These are phyloP conservation scores for Daldinia caldariorum DNA, from an alignment of 495 filamentous ascomycete genomes.

Conservation along the genomic window DNA sequence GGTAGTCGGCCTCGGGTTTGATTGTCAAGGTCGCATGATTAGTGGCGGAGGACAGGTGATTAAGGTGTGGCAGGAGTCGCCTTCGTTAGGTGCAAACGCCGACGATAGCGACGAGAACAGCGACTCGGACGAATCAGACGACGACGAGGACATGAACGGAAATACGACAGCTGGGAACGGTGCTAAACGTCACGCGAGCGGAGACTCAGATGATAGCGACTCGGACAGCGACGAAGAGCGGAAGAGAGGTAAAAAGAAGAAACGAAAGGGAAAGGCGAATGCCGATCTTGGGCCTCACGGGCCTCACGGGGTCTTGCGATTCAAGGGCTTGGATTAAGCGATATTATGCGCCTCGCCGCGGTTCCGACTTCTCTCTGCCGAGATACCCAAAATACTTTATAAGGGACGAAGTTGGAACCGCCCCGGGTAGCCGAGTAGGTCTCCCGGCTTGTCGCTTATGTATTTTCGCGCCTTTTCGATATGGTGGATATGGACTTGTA, in stretches of 20 bases:
- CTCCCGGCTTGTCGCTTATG: too few relatives aligned
- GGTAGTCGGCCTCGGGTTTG: slow-evolving; percentile 80
- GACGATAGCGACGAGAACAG: slow-evolving; percentile 51
- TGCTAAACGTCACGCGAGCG: slow-evolving; percentile 58
- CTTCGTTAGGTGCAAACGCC: slow-evolving; percentile 52
- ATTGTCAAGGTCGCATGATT: slow-evolving; percentile 83
- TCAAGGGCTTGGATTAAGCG: slow-evolving; percentile 70
- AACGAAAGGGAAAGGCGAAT: slow-evolving; percentile 57
- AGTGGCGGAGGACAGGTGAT: slow-evolving; percentile 83
- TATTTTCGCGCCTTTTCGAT: too few relatives aligned
- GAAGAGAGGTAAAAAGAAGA: slow-evolving; percentile 55
- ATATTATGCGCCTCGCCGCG: neutral
- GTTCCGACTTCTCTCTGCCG: slow-evolving; percentile 18
- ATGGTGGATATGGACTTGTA: too few relatives aligned
- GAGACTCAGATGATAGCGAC: slow-evolving; percentile 50
- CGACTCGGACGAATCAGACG: slow-evolving; percentile 35
- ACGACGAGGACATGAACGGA: slow-evolving; percentile 50
- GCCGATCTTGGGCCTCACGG: slow-evolving; percentile 62
- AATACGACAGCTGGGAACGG: slow-evolving; percentile 44
- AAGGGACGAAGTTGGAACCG: neutral
- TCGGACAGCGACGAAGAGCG: slow-evolving; percentile 45
- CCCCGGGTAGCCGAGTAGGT: too few relatives aligned
- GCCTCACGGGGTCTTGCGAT: slow-evolving; percentile 69
- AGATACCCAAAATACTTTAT: slow-evolving; percentile 39
- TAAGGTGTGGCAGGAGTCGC: slow-evolving; percentile 82